phyloP scores from a whole-genome alignment of 192 early-diverging fungal genomes.

The Funneliformis geosporum region DNA sequence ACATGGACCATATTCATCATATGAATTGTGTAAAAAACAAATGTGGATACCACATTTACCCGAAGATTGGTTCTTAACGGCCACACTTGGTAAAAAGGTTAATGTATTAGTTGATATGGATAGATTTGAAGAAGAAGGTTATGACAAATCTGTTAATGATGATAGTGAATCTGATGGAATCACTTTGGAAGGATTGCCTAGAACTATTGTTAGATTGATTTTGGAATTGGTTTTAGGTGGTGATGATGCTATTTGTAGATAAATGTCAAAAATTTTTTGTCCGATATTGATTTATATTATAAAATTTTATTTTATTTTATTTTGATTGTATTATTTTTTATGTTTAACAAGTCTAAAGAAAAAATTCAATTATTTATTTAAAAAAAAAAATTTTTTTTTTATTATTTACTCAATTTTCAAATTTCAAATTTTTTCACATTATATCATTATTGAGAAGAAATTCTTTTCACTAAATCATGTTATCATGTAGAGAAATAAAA shows the following conservation, averaged over 20 bases:
- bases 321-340: too few relatives aligned
- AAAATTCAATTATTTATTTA: too few relatives aligned
- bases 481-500: too few relatives aligned
- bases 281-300: background rate
- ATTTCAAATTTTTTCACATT: too few relatives aligned
- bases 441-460: too few relatives aligned
- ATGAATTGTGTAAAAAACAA: constrained; percentile 1
- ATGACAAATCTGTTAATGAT: background rate
- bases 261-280: background rate
- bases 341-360: too few relatives aligned
- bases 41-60: constrained; percentile 11
- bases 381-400: too few relatives aligned
- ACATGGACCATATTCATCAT: constrained; percentile 9
- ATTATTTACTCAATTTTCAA: too few relatives aligned
- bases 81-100: background rate
- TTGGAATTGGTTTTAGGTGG: constrained; percentile 1
- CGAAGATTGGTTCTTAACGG: constrained; percentile 3
- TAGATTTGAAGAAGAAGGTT: background rate
- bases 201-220: constrained; percentile 1
- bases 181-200: background rate
- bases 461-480: too few relatives aligned
- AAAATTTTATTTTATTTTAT: background rate
- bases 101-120: background rate
- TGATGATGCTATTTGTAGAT: constrained; percentile 12
- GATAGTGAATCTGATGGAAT: background rate